Evolutionary conservation across 73 alveolate species (phyloP).

Genomic region (Paramecium sonneborni): DNA sequence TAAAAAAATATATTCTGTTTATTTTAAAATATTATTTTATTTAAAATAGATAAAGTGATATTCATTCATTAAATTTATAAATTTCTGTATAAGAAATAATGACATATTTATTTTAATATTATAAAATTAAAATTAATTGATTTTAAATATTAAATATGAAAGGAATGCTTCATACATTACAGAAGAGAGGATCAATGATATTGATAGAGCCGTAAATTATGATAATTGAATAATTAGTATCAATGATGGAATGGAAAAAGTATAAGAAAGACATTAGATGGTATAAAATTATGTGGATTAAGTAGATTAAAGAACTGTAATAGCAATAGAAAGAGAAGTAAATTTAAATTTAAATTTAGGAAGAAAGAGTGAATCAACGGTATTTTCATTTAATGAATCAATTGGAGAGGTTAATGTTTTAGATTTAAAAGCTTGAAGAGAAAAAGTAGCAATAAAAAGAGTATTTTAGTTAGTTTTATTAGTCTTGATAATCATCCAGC

Average conservation of each 20-base stretch:
- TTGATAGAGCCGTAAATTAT: background rate
- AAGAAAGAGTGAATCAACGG: background rate
- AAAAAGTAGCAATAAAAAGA: background rate
- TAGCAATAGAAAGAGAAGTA: background rate
- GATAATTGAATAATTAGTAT: background rate
- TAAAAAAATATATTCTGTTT: no score
- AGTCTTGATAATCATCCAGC: background rate
- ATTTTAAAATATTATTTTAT: no score
- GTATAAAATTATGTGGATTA: background rate
- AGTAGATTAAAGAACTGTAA: background rate
- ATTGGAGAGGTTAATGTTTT: background rate
- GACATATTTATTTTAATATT: no score
- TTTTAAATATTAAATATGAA: background rate
- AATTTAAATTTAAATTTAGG: background rate
- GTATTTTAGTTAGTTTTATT: background rate
- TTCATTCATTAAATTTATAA: no score
- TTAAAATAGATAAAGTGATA: no score
- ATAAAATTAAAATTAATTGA: no score
- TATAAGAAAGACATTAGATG: background rate
- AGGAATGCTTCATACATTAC: background rate
- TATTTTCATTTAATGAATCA: background rate
- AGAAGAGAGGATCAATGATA: background rate
- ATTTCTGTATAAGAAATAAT: no score
- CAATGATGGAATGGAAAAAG: background rate
- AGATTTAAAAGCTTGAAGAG: background rate